phyloP scores from a whole-genome alignment of 805 yeast species.

The Alloascoidea africana region DNA sequence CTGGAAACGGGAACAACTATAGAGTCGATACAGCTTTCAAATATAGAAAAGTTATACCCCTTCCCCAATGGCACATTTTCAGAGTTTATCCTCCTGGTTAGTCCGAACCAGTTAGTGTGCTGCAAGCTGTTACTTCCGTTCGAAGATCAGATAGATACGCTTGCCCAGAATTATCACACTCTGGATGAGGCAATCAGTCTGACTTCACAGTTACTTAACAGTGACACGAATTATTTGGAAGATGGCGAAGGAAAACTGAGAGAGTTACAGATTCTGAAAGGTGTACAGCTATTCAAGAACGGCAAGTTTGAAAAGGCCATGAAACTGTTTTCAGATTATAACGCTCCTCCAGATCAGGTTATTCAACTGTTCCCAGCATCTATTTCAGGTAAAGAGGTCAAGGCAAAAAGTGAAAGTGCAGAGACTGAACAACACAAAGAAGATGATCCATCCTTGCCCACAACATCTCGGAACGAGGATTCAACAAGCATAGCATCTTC shows the following conservation, averaged over 20 bases:
- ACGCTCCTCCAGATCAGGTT: constrained; percentile 46
- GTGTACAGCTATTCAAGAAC: constrained; percentile 17
- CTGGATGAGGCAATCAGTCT: constrained; percentile 30
- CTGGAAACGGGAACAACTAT: background rate
- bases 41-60: background rate
- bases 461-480: background rate
- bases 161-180: constrained; percentile 14
- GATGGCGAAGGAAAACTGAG: constrained; percentile 22
- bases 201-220: constrained; percentile 16
- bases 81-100: constrained; percentile 12
- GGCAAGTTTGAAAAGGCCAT: constrained; percentile 22
- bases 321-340: constrained; percentile 30
- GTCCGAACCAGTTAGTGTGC: constrained; percentile 16
- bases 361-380: constrained; percentile 28
- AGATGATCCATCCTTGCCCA: constrained; percentile 1
- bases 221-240: constrained; percentile 12
- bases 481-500: constrained; percentile 1
- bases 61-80: background rate
- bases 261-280: constrained; percentile 27
- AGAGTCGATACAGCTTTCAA: background rate
- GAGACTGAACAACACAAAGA: constrained; percentile 1
- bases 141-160: constrained; percentile 18
- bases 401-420: background rate
- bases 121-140: constrained; percentile 21
- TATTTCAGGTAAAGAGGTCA: constrained; percentile 13